These are phyloP conservation scores for Saccharomyces mikatae DNA, from an alignment of 805 yeast species.

Conservation along the genomic window DNA sequence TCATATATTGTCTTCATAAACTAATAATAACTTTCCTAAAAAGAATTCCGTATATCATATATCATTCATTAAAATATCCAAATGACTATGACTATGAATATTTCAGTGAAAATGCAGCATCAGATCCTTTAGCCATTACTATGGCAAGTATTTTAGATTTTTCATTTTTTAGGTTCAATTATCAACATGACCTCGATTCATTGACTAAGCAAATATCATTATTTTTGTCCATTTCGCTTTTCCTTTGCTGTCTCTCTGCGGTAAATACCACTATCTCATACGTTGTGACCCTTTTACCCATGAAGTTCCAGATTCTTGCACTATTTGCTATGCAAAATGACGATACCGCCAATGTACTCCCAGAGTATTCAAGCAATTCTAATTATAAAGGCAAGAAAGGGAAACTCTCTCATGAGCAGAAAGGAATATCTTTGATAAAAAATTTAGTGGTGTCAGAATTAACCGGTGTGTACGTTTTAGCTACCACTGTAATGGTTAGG, in stretches of 20 bases:
- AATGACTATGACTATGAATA: constrained; percentile 14
- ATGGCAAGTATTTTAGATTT: constrained; percentile 30
- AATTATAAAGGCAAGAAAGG: not conserved
- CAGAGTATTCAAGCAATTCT: constrained; percentile 9
- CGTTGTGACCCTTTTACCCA: constrained; percentile 34
- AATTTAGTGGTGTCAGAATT: constrained; percentile 34
- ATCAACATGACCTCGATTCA: constrained; percentile 32
- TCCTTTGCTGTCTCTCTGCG: constrained; percentile 56
- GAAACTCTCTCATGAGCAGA: not conserved
- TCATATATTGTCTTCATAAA: constrained; percentile 34
- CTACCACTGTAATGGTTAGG: constrained; percentile 34
- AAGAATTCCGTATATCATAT: constrained; percentile 21
- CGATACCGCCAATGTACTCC: constrained; percentile 12
- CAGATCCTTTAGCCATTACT: constrained; percentile 36
- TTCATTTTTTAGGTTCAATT: constrained; percentile 24
- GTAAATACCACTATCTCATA: constrained; percentile 55
- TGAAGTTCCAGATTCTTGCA: constrained; percentile 27
- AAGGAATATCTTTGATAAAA: constrained; percentile 30
- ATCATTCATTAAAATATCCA: constrained; percentile 13
- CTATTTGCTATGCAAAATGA: constrained; percentile 20
- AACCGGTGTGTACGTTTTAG: constrained; percentile 34
- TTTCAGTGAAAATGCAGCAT: constrained; percentile 9
- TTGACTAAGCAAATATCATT: constrained; percentile 36
- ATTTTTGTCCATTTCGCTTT: constrained; percentile 49
- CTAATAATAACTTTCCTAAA: constrained; percentile 26